phyloP scores from a whole-genome alignment of 2,329 filamentous ascomycete species.

The Cladosporium sp. region DNA sequence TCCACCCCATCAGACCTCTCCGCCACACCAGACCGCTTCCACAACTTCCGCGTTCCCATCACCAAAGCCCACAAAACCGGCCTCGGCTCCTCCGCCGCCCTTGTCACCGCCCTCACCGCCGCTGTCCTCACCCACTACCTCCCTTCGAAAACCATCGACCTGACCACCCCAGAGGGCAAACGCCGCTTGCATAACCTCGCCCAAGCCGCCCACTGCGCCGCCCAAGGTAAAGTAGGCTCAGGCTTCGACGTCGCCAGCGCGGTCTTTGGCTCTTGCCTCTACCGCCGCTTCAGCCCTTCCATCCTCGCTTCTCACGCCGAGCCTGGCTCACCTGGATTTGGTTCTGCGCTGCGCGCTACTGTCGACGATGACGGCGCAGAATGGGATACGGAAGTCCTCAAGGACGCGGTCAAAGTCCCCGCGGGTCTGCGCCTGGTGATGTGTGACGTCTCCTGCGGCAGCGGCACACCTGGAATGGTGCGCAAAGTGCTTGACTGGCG shows the following conservation, averaged over 20 bases:
- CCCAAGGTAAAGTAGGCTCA: slow-evolving; percentile 93
- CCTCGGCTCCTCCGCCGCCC: slow-evolving; percentile 87
- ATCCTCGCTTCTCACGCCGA: slow-evolving; percentile 69
- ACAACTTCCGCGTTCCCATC: slow-evolving; percentile 74
- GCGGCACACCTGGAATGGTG: slow-evolving; percentile 92
- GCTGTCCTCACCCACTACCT: slow-evolving; percentile 77
- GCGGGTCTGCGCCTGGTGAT: slow-evolving; percentile 76
- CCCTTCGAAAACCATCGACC: slow-evolving; percentile 57
- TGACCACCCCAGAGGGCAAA: slow-evolving; percentile 56
- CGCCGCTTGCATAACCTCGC: slow-evolving; percentile 83
- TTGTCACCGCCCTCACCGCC: slow-evolving; percentile 84
- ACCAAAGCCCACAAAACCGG: slow-evolving; percentile 89
- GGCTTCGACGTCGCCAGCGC: slow-evolving; percentile 95
- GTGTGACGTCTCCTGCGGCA: slow-evolving; percentile 95
- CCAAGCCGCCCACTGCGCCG: slow-evolving; percentile 90
- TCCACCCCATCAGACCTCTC: slow-evolving; percentile 60
- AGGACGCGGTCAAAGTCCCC: slow-evolving; percentile 71
- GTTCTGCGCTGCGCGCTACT: slow-evolving; percentile 60
- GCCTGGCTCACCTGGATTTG: slow-evolving; percentile 67
- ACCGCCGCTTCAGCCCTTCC: slow-evolving; percentile 85
- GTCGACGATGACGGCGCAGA: slow-evolving; percentile 61
- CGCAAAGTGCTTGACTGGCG: slow-evolving; percentile 87
- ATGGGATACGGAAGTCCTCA: slow-evolving; percentile 80
- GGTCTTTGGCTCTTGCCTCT: slow-evolving; percentile 86
- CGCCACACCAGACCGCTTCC: slow-evolving; percentile 59